Evolutionary conservation across 768 basidiomycete genomes (phyloP).

Genomic region (Amylocystis lapponica): DNA sequence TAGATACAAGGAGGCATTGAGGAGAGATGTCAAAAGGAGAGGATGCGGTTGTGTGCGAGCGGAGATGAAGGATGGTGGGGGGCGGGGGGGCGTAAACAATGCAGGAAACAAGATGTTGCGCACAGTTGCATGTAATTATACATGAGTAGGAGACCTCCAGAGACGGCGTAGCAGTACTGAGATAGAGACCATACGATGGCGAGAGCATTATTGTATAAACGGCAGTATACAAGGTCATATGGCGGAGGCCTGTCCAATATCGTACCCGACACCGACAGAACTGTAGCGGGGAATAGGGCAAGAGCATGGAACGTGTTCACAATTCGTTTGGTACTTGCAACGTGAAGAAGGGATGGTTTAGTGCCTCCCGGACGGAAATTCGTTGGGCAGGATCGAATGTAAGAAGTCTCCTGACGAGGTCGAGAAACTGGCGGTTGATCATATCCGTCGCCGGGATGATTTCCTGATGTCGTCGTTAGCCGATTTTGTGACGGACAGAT

Average conservation of each 20-base stretch:
- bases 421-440: slow-evolving; percentile 75
- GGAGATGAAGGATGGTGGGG: slow-evolving; percentile 4
- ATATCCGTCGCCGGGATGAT: slow-evolving; percentile 76
- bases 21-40: slow-evolving; percentile 1
- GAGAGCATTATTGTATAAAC: slow-evolving; percentile 19
- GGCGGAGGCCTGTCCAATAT: slow-evolving; percentile 16
- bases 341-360: slow-evolving; percentile 83
- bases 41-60: no score
- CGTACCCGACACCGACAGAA: slow-evolving; percentile 15
- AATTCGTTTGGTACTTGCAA: slow-evolving; percentile 63
- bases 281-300: slow-evolving; percentile 3
- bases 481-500: not conserved
- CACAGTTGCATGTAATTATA: slow-evolving; percentile 26
- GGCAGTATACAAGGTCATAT: slow-evolving; percentile 20
- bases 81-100: slow-evolving; percentile 6
- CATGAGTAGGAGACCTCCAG: slow-evolving; percentile 20
- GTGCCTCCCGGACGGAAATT: slow-evolving; percentile 82
- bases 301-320: slow-evolving; percentile 30
- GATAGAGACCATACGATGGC: slow-evolving; percentile 20
- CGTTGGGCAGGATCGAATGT: slow-evolving; percentile 87
- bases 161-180: slow-evolving; percentile 15
- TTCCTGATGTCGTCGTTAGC: slow-evolving; percentile 43
- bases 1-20: slow-evolving; percentile 16
- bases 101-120: slow-evolving; percentile 15
- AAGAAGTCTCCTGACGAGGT: slow-evolving; percentile 82